Evolutionary conservation across 2,329 filamentous ascomycete genomes (phyloP).

Genomic region (Trichoderma sp.): DNA sequence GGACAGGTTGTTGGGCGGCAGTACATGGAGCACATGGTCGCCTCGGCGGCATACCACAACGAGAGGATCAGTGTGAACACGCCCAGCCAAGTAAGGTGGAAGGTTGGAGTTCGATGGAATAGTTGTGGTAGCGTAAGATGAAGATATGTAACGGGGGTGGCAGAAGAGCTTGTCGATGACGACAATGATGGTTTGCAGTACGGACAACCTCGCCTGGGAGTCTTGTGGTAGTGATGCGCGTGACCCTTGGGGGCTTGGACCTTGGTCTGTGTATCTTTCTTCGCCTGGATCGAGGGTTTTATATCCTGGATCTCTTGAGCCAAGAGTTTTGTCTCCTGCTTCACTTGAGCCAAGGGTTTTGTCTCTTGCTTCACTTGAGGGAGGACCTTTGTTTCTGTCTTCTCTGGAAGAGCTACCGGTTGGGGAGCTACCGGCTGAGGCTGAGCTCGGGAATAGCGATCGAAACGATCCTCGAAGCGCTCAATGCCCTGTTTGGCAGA

Average conservation of each 20-base stretch:
- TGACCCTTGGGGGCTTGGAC: slow-evolving; percentile 20
- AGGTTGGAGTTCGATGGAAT: slow-evolving; percentile 45
- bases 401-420: neutral
- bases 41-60: slow-evolving; percentile 59
- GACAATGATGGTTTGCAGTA: slow-evolving; percentile 22
- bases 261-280: neutral
- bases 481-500: slow-evolving; percentile 60
- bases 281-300: slow-evolving; percentile 13
- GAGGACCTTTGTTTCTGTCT: neutral
- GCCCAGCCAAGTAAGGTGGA: slow-evolving; percentile 52
- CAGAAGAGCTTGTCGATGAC: slow-evolving; percentile 11
- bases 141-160: slow-evolving; percentile 38
- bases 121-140: slow-evolving; percentile 50
- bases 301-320: neutral
- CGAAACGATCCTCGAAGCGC: slow-evolving; percentile 55
- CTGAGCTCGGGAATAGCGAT: slow-evolving; percentile 48
- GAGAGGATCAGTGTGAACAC: slow-evolving; percentile 45
- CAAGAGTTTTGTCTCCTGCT: neutral
- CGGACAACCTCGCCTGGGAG: slow-evolving; percentile 16
- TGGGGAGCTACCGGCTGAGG: neutral
- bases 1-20: slow-evolving; percentile 56
- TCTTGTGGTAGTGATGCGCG: slow-evolving; percentile 16
- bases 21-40: slow-evolving; percentile 53
- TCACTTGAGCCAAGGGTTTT: neutral
- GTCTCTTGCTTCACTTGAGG: neutral